Conservation (phyloP, 306 rosid species). For the Senna siamea region DNA sequence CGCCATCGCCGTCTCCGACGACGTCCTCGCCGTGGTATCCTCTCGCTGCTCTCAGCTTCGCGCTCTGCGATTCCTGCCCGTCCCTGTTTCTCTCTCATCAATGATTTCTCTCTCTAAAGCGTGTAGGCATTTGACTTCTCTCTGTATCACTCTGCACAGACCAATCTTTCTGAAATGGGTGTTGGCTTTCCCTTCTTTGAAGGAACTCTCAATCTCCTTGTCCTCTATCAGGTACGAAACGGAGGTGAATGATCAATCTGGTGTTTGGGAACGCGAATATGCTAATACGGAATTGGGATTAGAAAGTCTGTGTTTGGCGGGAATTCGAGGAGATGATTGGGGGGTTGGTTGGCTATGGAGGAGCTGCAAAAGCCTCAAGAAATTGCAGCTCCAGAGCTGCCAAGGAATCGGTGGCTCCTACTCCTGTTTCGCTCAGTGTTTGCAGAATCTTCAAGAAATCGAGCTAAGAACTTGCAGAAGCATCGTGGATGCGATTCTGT, state of each 20-base stretch:
- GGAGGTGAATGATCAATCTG: constrained; percentile 29
- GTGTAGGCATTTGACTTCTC: constrained; percentile 58
- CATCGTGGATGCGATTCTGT: constrained; percentile 66
- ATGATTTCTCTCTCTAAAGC: constrained; percentile 65
- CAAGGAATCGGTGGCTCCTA: constrained; percentile 78
- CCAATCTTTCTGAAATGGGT: constrained; percentile 73
- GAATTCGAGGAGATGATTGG: constrained; percentile 63
- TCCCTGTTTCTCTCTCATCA: constrained; percentile 65
- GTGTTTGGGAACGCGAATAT: constrained; percentile 39
- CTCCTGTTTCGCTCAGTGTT: constrained; percentile 59
- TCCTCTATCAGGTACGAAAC: constrained; percentile 33
- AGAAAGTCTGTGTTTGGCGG: constrained; percentile 63
- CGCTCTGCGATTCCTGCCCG: constrained; percentile 51
- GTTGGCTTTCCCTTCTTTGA: constrained; percentile 52
- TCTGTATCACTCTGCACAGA: constrained; percentile 59
- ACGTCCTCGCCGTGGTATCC: constrained; percentile 48
- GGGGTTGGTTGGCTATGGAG: constrained; percentile 78
- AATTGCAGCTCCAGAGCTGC: constrained; percentile 60
- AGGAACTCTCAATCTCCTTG: constrained; percentile 48
- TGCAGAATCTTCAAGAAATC: constrained; percentile 56
- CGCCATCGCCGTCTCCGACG: constrained; percentile 34
- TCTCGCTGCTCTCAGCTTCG: constrained; percentile 51
- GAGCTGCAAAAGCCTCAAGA: constrained; percentile 64
- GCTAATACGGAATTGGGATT: constrained; percentile 45
- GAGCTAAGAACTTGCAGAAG: constrained; percentile 85